phyloP scores from a whole-genome alignment of 768 basidiomycete species.

The Collybia nuda region DNA sequence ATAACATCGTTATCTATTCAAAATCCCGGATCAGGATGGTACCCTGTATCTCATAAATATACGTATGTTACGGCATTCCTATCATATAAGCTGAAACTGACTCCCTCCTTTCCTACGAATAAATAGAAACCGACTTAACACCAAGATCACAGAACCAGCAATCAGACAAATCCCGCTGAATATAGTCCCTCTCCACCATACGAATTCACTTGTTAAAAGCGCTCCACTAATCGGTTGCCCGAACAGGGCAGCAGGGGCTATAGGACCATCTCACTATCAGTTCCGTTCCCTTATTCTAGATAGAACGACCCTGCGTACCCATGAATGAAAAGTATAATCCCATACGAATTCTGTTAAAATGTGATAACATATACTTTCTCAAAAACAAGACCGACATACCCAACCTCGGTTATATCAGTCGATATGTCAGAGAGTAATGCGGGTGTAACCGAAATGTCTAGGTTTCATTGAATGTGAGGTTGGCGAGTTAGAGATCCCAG shows the following conservation, averaged over 20 bases:
- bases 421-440: conserved; percentile 14
- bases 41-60: too few relatives aligned
- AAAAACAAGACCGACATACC: conserved; percentile 1
- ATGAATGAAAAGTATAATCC: conserved; percentile 14
- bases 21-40: too few relatives aligned
- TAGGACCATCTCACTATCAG: conserved; percentile 3
- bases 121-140: conserved; percentile 13
- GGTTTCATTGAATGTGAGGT: neutral
- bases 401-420: conserved; percentile 11
- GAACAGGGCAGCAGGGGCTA: conserved; percentile 17
- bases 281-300: conserved; percentile 11
- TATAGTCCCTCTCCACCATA: conserved; percentile 28
- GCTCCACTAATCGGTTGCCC: conserved; percentile 25
- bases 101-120: conserved; percentile 7
- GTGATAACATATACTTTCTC: too few relatives aligned
- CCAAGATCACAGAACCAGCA: conserved; percentile 9
- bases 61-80: neutral
- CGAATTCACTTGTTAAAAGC: conserved; percentile 18
- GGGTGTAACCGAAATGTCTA: conserved; percentile 15
- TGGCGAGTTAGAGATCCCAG: neutral
- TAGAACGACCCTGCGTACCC: conserved; percentile 8
- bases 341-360: conserved; percentile 11
- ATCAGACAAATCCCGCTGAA: conserved; percentile 16
- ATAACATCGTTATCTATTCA: too few relatives aligned
- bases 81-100: conserved; percentile 7